Conservation (phyloP, 1,284 basidiomycete genomes). For the Uromyces viciae-fabae region DNA sequence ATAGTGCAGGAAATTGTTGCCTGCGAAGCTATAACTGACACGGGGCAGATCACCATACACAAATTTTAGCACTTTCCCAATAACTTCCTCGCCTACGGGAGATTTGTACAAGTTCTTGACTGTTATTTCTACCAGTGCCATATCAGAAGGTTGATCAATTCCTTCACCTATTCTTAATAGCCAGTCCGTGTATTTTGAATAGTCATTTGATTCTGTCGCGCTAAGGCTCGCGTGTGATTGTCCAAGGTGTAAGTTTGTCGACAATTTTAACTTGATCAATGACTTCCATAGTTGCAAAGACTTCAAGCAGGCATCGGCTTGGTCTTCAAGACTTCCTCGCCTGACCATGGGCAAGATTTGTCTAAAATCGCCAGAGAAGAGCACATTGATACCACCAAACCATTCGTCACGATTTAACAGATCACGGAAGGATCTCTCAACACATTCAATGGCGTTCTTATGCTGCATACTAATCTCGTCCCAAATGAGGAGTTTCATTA, state of each 20-base stretch:
- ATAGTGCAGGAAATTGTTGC: too few species aligned
- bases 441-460: too few species aligned
- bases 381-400: not conserved
- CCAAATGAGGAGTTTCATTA: too few species aligned
- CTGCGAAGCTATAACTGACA: too few species aligned
- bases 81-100: too few species aligned
- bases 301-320: not conserved
- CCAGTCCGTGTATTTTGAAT: not conserved
- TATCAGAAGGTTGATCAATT: too few species aligned
- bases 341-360: conserved; percentile 1
- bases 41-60: too few species aligned
- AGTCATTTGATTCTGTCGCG: not conserved
- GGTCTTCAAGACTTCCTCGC: not conserved
- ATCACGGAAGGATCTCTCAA: too few species aligned
- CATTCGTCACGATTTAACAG: not conserved
- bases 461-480: too few species aligned
- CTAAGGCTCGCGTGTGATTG: too few species aligned
- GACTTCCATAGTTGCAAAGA: not conserved
- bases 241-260: not conserved
- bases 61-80: too few species aligned
- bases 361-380: conserved; percentile 14
- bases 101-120: not conserved
- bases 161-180: not conserved
- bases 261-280: too few species aligned
- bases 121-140: not conserved